These are phyloP conservation scores for Dicorynia guianensis DNA, from an alignment of 306 rosid species.

Conservation along the genomic window DNA sequence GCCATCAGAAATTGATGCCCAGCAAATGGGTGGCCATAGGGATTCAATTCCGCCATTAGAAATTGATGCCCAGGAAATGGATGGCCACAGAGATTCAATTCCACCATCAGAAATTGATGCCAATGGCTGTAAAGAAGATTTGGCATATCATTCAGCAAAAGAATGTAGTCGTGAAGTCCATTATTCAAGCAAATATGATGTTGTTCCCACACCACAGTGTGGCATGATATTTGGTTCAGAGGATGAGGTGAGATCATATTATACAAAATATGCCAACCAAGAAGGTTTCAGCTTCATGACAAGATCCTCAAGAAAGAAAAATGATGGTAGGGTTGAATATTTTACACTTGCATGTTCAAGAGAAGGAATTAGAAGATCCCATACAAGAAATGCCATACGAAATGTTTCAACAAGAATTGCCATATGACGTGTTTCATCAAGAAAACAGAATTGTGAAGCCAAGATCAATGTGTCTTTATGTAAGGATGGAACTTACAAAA, in stretches of 20 bases:
- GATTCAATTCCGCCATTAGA: too few species aligned
- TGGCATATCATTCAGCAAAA: too few species aligned
- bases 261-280: not conserved
- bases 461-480: not conserved
- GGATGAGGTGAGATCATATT: not conserved
- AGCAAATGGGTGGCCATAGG: too few species aligned
- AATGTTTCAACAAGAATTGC: not conserved
- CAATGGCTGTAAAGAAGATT: too few species aligned
- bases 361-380: not conserved
- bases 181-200: too few species aligned
- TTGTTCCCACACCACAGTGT: not conserved
- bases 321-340: not conserved
- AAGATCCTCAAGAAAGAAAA: not conserved
- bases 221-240: not conserved
- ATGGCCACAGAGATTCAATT: too few species aligned
- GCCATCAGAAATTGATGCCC: too few species aligned
- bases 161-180: too few species aligned
- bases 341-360: not conserved
- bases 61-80: too few species aligned
- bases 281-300: not conserved
- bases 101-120: too few species aligned
- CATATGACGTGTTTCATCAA: not conserved
- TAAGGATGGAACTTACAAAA: not conserved
- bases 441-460: not conserved
- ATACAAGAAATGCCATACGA: not conserved